Conservation (phyloP, 148 eudicot species). For the Pouteria glomerata region DNA sequence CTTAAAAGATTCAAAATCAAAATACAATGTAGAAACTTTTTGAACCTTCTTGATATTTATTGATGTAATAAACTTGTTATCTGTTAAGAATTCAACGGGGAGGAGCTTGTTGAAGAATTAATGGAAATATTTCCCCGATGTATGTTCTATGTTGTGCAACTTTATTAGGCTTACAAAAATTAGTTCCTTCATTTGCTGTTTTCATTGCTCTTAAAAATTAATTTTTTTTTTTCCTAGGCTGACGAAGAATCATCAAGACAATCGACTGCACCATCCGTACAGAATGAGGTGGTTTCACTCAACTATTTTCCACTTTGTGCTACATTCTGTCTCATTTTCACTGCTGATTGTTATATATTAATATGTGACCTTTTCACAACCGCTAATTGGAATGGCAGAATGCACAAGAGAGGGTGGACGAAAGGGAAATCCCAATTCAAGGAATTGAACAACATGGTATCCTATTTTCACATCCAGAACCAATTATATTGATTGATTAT, state of each 20-base stretch:
- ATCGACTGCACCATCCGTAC: slow-evolving; percentile 16
- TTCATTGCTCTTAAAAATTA: not conserved
- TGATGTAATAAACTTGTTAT: not conserved
- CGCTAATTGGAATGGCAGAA: slow-evolving; percentile 31
- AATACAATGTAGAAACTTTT: not conserved
- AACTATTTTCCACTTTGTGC: not conserved
- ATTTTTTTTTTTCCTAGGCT: slow-evolving; percentile 18
- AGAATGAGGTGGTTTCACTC: slow-evolving; percentile 20
- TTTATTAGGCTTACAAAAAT: not conserved
- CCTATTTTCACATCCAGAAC: not conserved
- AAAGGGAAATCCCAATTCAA: slow-evolving; percentile 15
- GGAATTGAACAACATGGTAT: slow-evolving; percentile 17
- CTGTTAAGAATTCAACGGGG: not conserved
- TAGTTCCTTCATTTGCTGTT: not conserved
- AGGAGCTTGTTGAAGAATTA: not conserved
- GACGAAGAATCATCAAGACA: slow-evolving; percentile 31
- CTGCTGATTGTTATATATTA: not conserved
- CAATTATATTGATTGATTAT: not conserved
- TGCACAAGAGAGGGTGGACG: slow-evolving; percentile 21
- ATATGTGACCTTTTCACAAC: slow-evolving; percentile 4
- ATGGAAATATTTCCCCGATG: not conserved
- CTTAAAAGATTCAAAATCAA: not conserved
- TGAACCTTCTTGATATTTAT: not conserved
- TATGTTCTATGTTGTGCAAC: not conserved
- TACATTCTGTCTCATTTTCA: not conserved